These are phyloP conservation scores for Aspergillus viridinutans DNA, from an alignment of 2,329 filamentous ascomycete species.

Conservation along the genomic window DNA sequence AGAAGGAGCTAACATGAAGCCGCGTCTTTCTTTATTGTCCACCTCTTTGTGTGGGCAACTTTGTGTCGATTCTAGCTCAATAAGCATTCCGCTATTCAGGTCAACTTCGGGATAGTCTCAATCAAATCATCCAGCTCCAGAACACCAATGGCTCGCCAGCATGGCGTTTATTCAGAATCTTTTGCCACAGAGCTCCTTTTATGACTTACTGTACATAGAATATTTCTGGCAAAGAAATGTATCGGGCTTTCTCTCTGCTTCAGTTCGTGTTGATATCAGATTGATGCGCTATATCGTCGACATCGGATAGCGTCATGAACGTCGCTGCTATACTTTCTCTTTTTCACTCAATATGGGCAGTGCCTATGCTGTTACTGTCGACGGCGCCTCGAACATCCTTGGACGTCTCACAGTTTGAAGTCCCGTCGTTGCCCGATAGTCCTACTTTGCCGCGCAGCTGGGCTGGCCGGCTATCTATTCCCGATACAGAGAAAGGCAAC, in stretches of 20 bases:
- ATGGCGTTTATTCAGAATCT: background rate
- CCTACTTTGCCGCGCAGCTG: slow-evolving; percentile 28
- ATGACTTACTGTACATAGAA: background rate
- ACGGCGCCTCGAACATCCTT: background rate
- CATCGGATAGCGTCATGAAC: slow-evolving; percentile 16
- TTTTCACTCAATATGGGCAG: slow-evolving; percentile 16
- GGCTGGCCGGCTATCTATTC: slow-evolving; percentile 32
- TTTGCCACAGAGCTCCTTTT: background rate
- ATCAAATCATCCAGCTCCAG: background rate
- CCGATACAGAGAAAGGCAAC: slow-evolving; percentile 24
- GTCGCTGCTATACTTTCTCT: slow-evolving; percentile 18
- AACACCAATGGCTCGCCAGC: background rate
- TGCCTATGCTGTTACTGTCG: slow-evolving; percentile 9
- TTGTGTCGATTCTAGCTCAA: slow-evolving; percentile 1
- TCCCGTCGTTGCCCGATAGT: slow-evolving; percentile 26
- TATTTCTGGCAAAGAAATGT: background rate
- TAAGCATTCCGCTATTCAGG: slow-evolving; percentile 12
- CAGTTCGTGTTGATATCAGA: background rate
- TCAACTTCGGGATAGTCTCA: slow-evolving; percentile 1
- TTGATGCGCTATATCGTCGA: background rate
- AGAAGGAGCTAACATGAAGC: background rate
- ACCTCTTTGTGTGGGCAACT: background rate
- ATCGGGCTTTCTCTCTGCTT: background rate
- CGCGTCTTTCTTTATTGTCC: background rate
- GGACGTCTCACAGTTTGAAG: slow-evolving; percentile 21